phyloP scores from a whole-genome alignment of 1,284 basidiomycete species.

The Leccinum fuscescens region DNA sequence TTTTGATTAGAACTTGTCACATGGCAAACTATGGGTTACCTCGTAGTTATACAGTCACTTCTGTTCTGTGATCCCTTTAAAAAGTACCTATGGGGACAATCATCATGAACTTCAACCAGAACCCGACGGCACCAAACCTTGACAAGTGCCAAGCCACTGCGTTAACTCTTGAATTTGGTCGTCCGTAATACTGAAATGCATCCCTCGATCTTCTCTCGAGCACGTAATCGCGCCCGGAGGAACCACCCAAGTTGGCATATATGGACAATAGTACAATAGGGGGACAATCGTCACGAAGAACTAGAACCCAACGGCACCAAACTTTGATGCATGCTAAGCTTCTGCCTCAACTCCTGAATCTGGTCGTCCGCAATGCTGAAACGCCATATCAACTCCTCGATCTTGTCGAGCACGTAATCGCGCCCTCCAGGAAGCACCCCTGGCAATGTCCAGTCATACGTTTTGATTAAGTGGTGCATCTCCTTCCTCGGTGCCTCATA shows the following conservation, averaged over 20 bases:
- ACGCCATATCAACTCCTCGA: conserved; percentile 15
- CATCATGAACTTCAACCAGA: background rate
- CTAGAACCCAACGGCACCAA: background rate
- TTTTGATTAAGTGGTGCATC: background rate
- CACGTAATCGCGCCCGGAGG: background rate
- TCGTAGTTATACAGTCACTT: no score
- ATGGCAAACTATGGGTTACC: no score
- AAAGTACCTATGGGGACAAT: background rate
- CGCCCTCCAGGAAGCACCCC: conserved; percentile 4
- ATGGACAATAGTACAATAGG: background rate
- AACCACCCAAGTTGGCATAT: background rate
- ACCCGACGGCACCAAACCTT: background rate
- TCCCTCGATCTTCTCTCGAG: conserved; percentile 14
- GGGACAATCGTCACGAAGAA: background rate
- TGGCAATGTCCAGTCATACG: no score
- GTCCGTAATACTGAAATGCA: conserved; percentile 15
- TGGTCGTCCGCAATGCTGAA: conserved; percentile 6
- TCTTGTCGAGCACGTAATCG: conserved; percentile 10
- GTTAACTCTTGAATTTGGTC: conserved; percentile 2
- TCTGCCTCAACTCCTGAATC: conserved; percentile 1
- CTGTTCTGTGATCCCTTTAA: no score
- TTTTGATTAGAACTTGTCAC: no score
- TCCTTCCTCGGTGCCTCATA: background rate
- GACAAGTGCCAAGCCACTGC: background rate
- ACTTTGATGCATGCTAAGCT: background rate